Evolutionary conservation across 2,329 filamentous ascomycete genomes (phyloP).

Genomic region (Elsinoe perseae): DNA sequence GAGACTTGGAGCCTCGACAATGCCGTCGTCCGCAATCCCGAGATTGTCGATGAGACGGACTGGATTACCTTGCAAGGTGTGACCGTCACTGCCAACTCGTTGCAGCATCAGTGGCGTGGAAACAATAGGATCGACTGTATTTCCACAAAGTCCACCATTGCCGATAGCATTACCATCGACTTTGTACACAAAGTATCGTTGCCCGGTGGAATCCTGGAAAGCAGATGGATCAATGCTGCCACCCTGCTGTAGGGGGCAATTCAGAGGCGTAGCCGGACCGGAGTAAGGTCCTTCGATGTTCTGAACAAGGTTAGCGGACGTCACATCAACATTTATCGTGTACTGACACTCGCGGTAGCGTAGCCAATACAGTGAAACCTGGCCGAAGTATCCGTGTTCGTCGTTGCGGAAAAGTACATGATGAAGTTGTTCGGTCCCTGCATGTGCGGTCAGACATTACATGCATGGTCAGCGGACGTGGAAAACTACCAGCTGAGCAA

Average conservation of each 20-base stretch:
- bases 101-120: constrained; percentile 29
- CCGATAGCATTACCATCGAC: constrained; percentile 27
- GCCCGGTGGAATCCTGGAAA: constrained; percentile 24
- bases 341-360: constrained; percentile 20
- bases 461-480: neutral
- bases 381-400: constrained; percentile 18
- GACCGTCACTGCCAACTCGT: constrained; percentile 26
- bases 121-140: constrained; percentile 25
- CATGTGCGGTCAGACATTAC: constrained; percentile 12
- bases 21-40: constrained; percentile 26
- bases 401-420: constrained; percentile 28
- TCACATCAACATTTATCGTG: neutral
- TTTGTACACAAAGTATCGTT: constrained; percentile 28
- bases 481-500: constrained; percentile 37
- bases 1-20: constrained; percentile 29
- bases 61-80: constrained; percentile 24
- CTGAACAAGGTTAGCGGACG: neutral
- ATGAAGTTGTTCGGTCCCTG: constrained; percentile 22
- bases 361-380: constrained; percentile 28
- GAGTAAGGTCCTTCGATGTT: constrained; percentile 25
- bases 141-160: constrained; percentile 25
- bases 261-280: constrained; percentile 19
- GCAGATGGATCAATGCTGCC: constrained; percentile 28
- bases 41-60: constrained; percentile 26
- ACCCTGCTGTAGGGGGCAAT: constrained; percentile 25